These are phyloP conservation scores for Cytospora piceae DNA, from an alignment of 2,329 filamentous ascomycete species.

Conservation along the genomic window DNA sequence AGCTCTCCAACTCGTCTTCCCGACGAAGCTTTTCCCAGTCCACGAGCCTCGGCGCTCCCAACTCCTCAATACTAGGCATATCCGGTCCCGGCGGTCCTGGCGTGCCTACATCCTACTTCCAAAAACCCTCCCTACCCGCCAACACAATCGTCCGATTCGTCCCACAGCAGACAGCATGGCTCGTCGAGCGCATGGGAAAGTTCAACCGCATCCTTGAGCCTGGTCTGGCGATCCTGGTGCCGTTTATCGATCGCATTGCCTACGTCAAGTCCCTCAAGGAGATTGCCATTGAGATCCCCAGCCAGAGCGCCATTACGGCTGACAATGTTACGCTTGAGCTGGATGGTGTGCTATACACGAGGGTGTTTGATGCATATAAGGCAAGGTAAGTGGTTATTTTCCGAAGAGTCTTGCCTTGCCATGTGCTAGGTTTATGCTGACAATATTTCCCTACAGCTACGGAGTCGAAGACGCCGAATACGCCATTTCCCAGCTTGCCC, in stretches of 20 bases:
- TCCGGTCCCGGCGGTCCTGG: conserved; percentile 42
- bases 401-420: background rate
- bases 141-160: conserved; percentile 97
- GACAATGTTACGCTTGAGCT: conserved; percentile 98
- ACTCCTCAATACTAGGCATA: conserved; percentile 34
- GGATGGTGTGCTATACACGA: conserved; percentile 92
- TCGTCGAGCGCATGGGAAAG: conserved; percentile 98
- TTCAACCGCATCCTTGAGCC: conserved; percentile 93
- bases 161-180: conserved; percentile 99
- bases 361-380: conserved; percentile 98
- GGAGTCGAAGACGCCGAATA: conserved; percentile 99
- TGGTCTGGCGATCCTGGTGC: conserved; percentile 84
- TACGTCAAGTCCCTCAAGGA: conserved; percentile 99
- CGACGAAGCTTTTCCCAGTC: conserved; percentile 28
- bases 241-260: conserved; percentile 91
- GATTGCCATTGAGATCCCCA: conserved; percentile 93
- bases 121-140: conserved; percentile 73
- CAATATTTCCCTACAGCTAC: conserved; percentile 62
- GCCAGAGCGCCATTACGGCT: conserved; percentile 95
- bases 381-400: conserved; percentile 66
- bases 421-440: background rate
- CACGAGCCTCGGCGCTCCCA: conserved; percentile 31
- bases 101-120: conserved; percentile 77
- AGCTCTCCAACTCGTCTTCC: conserved; percentile 14
- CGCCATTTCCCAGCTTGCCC: conserved; percentile 94